A percentile compares a stretch with the other conserved stretches of the same genome.
phyloP scores from a whole-genome alignment of 2,329 filamentous ascomycete species.

The Fonsecaea erecta region DNA sequence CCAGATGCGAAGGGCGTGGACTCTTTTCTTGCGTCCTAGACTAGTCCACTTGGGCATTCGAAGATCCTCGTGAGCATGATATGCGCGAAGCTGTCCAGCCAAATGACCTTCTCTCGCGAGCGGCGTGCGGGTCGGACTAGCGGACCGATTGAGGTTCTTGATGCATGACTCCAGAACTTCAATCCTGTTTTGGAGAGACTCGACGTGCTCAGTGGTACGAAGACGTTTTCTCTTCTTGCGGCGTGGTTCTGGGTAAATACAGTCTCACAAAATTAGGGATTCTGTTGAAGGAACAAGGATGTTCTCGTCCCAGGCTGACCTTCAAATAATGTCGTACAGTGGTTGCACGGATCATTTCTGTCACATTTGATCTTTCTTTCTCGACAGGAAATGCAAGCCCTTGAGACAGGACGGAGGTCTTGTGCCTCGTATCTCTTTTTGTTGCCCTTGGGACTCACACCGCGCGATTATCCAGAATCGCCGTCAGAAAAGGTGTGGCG shows the following conservation, averaged over 20 bases:
- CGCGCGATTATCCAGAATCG: not conserved
- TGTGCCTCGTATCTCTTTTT: not conserved
- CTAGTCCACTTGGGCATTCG: not conserved
- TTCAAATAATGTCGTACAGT: slow-evolving; percentile 10
- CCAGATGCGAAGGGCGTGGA: not conserved
- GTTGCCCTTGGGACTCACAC: not conserved
- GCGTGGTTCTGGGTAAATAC: slow-evolving; percentile 10
- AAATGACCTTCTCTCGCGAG: not conserved
- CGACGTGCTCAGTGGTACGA: slow-evolving; percentile 9
- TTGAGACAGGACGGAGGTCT: not conserved
- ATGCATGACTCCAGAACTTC: slow-evolving; percentile 8
- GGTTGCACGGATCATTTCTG: slow-evolving; percentile 7
- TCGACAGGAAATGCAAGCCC: slow-evolving; percentile 11
- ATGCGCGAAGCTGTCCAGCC: not conserved
- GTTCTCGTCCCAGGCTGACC: slow-evolving; percentile 1
- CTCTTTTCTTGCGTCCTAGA: not conserved
- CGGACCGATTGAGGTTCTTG: not conserved
- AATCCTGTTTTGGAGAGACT: slow-evolving; percentile 8
- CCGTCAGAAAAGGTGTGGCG: not conserved
- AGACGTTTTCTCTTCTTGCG: slow-evolving; percentile 8
- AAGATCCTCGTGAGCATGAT: too few species aligned
- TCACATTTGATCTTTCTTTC: slow-evolving; percentile 12
- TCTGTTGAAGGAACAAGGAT: not conserved
- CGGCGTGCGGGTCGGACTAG: not conserved
- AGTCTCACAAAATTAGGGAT: slow-evolving; percentile 3